These are phyloP conservation scores for Suhomyces terraborum DNA, from an alignment of 1,139 yeast species.

Conservation along the genomic window DNA sequence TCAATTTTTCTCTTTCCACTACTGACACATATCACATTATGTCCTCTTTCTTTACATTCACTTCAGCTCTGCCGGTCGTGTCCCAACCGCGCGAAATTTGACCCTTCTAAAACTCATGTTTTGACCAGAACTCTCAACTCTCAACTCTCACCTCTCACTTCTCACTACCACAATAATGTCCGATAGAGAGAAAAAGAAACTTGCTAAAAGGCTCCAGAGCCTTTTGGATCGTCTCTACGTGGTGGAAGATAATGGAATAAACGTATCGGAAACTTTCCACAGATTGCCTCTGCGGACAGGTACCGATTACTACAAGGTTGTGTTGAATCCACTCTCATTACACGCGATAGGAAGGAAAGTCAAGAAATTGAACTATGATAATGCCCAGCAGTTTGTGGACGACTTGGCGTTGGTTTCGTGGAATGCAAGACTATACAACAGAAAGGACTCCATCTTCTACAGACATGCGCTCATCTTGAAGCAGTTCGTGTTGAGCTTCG, in stretches of 20 bases:
- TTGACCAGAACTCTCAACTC: conserved; percentile 5
- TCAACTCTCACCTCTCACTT: too few species aligned
- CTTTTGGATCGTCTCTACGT: conserved; percentile 46
- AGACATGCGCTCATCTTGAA: conserved; percentile 74
- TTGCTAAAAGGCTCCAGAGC: conserved; percentile 40
- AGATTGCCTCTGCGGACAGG: conserved; percentile 54
- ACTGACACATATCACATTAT: too few species aligned
- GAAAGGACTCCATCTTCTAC: conserved; percentile 66
- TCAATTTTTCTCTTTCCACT: too few species aligned
- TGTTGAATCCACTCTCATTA: conserved; percentile 45
- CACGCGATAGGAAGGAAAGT: conserved; percentile 46
- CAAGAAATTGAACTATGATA: conserved; percentile 53
- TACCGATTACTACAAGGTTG: conserved; percentile 48
- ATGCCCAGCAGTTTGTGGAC: conserved; percentile 66
- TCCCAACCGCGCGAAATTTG: conserved; percentile 11
- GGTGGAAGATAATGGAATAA: conserved; percentile 45
- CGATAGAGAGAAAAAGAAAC: conserved; percentile 44
- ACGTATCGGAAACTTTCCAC: conserved; percentile 51
- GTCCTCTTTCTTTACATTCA: not conserved
- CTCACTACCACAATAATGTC: too few species aligned
- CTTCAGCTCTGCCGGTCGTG: conserved; percentile 5
- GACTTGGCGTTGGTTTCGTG: conserved; percentile 84
- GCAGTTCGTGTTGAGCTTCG: conserved; percentile 52
- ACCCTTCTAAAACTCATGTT: conserved; percentile 5
- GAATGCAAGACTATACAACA: conserved; percentile 86